Base-by-base conservation (phyloP, 140 eudicot genomes). In the Stevia rebaudiana region DNA sequence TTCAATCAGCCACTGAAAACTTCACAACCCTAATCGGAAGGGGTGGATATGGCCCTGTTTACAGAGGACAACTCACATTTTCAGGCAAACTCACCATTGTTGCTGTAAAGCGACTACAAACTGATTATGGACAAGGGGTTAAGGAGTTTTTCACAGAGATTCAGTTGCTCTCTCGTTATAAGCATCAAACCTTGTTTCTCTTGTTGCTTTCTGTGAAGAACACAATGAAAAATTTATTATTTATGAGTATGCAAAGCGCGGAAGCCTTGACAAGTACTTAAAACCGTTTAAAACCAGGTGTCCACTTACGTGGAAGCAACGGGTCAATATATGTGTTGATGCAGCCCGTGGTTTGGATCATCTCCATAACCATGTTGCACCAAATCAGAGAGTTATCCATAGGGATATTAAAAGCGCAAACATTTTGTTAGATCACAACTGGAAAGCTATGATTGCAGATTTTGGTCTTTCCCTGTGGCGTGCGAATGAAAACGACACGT, bases 41-140 rank as follows among this genome's bases (percentile, higher is more conserved):
- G 18, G 66, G 66, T 0, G 66, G 66, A 39, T 60, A 60, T 60
- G 66, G 66, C 11, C 66, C 66, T 37, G 66, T 39, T 11, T 60
- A 19, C 1, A 37, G 1, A 19, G 66, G 66, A 19, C 1, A 36
- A 19, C 35, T 60, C 66, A 18, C 35, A 11, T 18, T 19, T 60
- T 37, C 33, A 0, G 66, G 50, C 1, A 5, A 11, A 36, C 35
- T 21, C 6, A 40, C 37, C 8, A 3, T 8, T 5, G 67, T 61
- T 0, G 67, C 67, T 3, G 52, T 61, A 6, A 61, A 61, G 23
- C 39, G 39, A 12, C 67, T 40, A 12, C 21, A 39, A 9, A 21
- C 3, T 5, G 39, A 21, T 21, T 0, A 24, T 1, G 67, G 24
- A 4, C 67, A 61, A 16, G 67, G 67, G 7, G 8, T 22, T 12